Percentiles rank a stretch among this genome's conserved stretches.
phyloP scores from a whole-genome alignment of 164 flowering plant species.

The Kalanchoe fedtschenkoi region DNA sequence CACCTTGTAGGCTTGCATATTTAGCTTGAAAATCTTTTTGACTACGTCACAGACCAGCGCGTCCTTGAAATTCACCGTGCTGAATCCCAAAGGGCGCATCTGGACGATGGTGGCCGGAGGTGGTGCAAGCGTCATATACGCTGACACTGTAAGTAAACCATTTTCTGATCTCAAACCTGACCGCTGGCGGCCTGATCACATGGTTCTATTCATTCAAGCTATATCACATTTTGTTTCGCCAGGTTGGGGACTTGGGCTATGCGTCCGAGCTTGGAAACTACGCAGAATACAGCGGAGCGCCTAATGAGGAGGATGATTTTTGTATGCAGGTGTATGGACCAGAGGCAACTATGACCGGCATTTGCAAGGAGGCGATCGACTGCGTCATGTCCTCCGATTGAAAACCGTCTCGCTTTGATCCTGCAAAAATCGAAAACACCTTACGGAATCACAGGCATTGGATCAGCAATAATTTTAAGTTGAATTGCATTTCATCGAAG shows the following conservation, averaged over 20 bases:
- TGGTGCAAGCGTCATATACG: slow-evolving; percentile 95
- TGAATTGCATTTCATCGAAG: too few species aligned
- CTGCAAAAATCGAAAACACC: too few species aligned
- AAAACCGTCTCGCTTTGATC: too few species aligned
- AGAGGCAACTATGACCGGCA: too few species aligned
- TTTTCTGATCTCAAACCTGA: neutral
- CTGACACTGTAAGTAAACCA: slow-evolving; percentile 56
- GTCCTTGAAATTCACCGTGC: slow-evolving; percentile 80
- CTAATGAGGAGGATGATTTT: slow-evolving; percentile 91
- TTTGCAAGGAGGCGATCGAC: too few species aligned
- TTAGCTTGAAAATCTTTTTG: neutral
- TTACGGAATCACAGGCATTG: too few species aligned
- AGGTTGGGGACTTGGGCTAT: slow-evolving; percentile 95
- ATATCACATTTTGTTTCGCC: neutral
- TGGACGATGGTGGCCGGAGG: slow-evolving; percentile 99
- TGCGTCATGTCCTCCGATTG: too few species aligned
- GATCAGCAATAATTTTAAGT: too few species aligned
- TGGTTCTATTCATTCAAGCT: neutral
- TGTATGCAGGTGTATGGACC: too few species aligned
- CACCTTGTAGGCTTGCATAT: neutral
- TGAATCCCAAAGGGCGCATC: slow-evolving; percentile 86
- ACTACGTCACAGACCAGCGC: slow-evolving; percentile 74
- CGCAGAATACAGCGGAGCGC: slow-evolving; percentile 99
- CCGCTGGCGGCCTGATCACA: neutral
- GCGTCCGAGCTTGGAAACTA: slow-evolving; percentile 91